Evolutionary conservation across 768 basidiomycete genomes (phyloP), one percentile per base, ranked within the genome.

Genomic region (Leccinum boreale): DNA sequence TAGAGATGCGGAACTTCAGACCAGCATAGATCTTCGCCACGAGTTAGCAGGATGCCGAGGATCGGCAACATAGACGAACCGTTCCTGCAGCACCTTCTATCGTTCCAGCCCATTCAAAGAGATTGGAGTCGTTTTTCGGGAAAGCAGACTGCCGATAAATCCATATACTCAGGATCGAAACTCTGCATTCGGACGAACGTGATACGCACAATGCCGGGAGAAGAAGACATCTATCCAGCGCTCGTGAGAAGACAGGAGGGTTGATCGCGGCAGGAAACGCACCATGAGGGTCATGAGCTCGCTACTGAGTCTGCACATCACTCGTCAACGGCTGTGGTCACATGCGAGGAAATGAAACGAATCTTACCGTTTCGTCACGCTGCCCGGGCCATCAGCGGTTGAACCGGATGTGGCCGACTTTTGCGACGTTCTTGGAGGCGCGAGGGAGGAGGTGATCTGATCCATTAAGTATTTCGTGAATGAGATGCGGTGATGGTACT

Each of bases 281-380:
- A 91, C 92, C 92, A 94, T 91, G 56, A 94, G 78, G 21, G 86
- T 85, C 92, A 94, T 93, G 24, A 94, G 81, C 75, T 94, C 92
- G 65, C 81, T 92, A 63, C 85, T 84, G 60, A 94, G 79, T 52
- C 92, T 89, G 56, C 11, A 51, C 49, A 46, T 42, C 31, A 45
- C 62, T 49, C 51, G 51, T 53, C 49, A n/a, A 31, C 50, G 44
- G 56, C 23, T 26, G 52, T 42, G 24, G 39, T 52, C 58, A 44
- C 35, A 55, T 44, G n/a, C 31, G 33, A 23, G 29, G 17, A 12
- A 35, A 60, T 23, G 15, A 21, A 17, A 1, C n/a, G 17, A 26
- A n/a, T 31, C 62, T 52, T 19, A 90, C 91, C 91, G 84, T 81
- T 93, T 93, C 31, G 90, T 87, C 50, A 92, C 91, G 65, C 89